Conservation (phyloP, 257 asterid genomes). For the Solanum virginianum region DNA sequence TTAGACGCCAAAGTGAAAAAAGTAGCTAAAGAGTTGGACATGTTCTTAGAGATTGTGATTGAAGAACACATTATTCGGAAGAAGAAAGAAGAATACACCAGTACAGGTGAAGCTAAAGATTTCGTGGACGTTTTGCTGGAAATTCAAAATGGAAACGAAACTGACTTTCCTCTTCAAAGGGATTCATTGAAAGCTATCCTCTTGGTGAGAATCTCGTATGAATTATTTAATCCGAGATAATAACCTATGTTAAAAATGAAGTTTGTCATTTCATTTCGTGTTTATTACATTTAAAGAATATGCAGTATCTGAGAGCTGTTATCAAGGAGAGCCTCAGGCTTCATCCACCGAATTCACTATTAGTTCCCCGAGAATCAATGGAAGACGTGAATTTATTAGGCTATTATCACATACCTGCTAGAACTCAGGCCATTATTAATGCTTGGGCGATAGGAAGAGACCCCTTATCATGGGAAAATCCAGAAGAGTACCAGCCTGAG, state of each 20-base stretch:
- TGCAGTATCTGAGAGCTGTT: background rate
- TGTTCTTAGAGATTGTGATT: conserved; percentile 20
- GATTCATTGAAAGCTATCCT: background rate
- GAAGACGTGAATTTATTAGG: background rate
- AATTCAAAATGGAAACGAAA: background rate
- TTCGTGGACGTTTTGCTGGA: conserved; percentile 40
- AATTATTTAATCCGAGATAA: background rate
- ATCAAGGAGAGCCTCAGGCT: background rate
- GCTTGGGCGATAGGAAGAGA: background rate
- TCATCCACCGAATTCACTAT: background rate
- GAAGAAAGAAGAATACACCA: background rate
- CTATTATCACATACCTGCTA: background rate
- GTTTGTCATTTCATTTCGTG: too few relatives aligned
- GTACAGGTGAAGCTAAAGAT: background rate
- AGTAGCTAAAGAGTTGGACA: conserved; percentile 15
- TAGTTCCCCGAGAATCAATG: background rate
- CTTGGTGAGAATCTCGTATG: background rate
- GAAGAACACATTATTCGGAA: conserved; percentile 5
- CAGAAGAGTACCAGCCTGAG: background rate
- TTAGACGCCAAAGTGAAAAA: conserved; percentile 9
- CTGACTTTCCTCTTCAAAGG: background rate
- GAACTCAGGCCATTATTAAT: background rate
- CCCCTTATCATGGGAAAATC: background rate
- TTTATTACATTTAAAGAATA: too few relatives aligned
- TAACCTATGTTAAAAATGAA: too few relatives aligned